A percentile compares a stretch with the other conserved stretches of the same genome.
phyloP scores from a whole-genome alignment of 2,329 filamentous ascomycete genomes.

The Ceratocystis cubensis region DNA sequence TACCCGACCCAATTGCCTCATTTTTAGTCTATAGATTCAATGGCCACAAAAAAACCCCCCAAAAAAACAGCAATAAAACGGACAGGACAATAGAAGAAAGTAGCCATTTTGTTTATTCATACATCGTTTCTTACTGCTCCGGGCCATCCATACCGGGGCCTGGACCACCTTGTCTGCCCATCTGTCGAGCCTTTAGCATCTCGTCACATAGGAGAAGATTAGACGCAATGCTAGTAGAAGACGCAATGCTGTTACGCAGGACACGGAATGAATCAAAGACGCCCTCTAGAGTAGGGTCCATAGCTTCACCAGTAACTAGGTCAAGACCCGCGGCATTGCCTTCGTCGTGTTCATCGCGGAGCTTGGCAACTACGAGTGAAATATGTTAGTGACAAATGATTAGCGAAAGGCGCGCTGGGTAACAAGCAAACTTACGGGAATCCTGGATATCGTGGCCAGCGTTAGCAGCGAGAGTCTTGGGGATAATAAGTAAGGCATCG shows the following conservation, averaged over 20 bases:
- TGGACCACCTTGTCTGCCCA: conserved; percentile 55
- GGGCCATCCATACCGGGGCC: conserved; percentile 53
- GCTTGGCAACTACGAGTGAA: conserved; percentile 51
- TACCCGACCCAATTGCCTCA: conserved; percentile 19
- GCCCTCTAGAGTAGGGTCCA: conserved; percentile 87
- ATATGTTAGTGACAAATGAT: conserved; percentile 21
- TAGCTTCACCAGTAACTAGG: conserved; percentile 73
- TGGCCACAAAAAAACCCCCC: conserved; percentile 10
- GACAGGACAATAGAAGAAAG: conserved; percentile 13
- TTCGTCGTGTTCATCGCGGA: conserved; percentile 76
- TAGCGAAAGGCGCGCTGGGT: conserved; percentile 14
- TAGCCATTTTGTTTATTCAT: conserved; percentile 22
- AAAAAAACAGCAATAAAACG: conserved; percentile 13
- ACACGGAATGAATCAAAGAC: conserved; percentile 96
- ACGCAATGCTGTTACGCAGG: conserved; percentile 82
- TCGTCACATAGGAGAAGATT: conserved; percentile 94
- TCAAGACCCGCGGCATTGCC: conserved; percentile 81
- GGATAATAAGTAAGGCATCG: conserved; percentile 86
- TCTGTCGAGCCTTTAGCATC: conserved; percentile 93
- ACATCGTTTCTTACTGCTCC: conserved; percentile 35
- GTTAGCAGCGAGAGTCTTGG: conserved; percentile 93
- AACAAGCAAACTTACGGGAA: conserved; percentile 50
- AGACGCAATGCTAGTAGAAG: conserved; percentile 85
- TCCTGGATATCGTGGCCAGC: conserved; percentile 96
- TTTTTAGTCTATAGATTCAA: conserved; percentile 21